Percentiles rank a stretch among this genome's conserved stretches.
Evolutionary conservation across 2,329 filamentous ascomycete species (phyloP).

Genomic region (Zymoseptoria brevis): DNA sequence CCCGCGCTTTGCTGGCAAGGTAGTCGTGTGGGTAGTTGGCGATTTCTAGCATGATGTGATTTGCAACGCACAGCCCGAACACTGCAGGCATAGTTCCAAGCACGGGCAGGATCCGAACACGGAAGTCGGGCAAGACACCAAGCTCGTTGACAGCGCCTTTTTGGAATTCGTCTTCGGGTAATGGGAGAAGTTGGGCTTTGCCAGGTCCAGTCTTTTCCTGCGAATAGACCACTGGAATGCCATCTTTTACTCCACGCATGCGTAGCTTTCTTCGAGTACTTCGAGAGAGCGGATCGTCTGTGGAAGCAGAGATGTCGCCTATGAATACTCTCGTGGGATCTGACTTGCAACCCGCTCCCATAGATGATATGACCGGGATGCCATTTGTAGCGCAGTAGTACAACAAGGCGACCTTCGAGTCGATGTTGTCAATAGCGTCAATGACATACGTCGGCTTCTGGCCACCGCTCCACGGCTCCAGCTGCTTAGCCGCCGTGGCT

Average conservation of each 20-base stretch:
- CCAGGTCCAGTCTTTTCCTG: slow-evolving; percentile 83
- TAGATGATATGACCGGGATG: slow-evolving; percentile 81
- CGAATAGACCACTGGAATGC: slow-evolving; percentile 87
- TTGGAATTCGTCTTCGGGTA: slow-evolving; percentile 77
- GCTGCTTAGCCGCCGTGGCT: slow-evolving; percentile 54
- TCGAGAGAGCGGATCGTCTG: slow-evolving; percentile 80
- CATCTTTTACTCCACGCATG: slow-evolving; percentile 65
- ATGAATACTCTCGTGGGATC: slow-evolving; percentile 76
- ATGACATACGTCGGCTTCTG: slow-evolving; percentile 78
- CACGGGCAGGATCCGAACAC: slow-evolving; percentile 89
- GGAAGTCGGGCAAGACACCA: slow-evolving; percentile 82
- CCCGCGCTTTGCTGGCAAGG: slow-evolving; percentile 67
- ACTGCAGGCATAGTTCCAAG: slow-evolving; percentile 95
- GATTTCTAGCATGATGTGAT: slow-evolving; percentile 81
- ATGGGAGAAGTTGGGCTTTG: slow-evolving; percentile 80
- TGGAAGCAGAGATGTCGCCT: slow-evolving; percentile 80
- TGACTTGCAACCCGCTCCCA: slow-evolving; percentile 95
- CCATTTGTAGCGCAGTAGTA: slow-evolving; percentile 75
- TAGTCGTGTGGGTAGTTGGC: slow-evolving; percentile 81
- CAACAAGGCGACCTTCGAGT: slow-evolving; percentile 85
- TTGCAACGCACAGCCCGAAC: slow-evolving; percentile 85
- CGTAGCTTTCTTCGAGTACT: slow-evolving; percentile 75
- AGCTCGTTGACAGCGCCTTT: slow-evolving; percentile 83
- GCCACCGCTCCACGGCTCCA: slow-evolving; percentile 55
- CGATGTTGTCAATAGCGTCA: slow-evolving; percentile 97